Conservation (phyloP, 2,329 filamentous ascomycete genomes). For the Helminthosporium solani region DNA sequence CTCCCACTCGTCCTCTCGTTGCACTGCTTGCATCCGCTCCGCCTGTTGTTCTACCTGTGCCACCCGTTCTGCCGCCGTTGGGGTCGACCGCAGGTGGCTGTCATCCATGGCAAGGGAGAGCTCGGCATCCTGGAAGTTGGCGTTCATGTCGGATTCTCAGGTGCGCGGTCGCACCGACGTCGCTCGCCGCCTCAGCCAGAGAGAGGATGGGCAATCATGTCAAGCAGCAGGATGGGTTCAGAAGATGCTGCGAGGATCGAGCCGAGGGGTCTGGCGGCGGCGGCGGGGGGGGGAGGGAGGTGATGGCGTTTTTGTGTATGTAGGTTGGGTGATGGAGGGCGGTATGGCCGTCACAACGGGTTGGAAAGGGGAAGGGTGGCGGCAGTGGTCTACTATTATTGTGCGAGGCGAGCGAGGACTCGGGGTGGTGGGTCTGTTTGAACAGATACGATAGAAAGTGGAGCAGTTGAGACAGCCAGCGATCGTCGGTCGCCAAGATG, state of each 20-base stretch:
- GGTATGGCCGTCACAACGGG: neutral
- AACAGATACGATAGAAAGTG: neutral
- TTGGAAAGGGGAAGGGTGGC: neutral
- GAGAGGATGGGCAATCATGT: conserved; percentile 39
- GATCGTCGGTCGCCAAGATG: conserved; percentile 1
- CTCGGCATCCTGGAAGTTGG: conserved; percentile 21
- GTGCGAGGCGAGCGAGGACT: neutral
- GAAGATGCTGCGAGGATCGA: conserved; percentile 7
- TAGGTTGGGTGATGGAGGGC: neutral
- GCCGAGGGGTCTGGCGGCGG: conserved; percentile 15
- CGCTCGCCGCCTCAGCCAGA: conserved; percentile 23
- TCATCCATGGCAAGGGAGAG: conserved; percentile 32
- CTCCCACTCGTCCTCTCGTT: too few species aligned
- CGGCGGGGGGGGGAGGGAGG: conserved; percentile 4
- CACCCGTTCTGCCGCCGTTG: conserved; percentile 23
- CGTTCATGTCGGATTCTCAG: conserved; percentile 13
- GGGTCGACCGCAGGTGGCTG: conserved; percentile 25
- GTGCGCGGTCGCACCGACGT: conserved; percentile 19
- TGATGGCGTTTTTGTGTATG: conserved; percentile 6
- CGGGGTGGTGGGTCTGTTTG: neutral
- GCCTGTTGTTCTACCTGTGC: neutral
- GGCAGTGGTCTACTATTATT: neutral
- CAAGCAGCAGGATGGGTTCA: conserved; percentile 12
- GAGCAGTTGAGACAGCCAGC: neutral
- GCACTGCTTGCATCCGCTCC: neutral